Base-by-base conservation (phyloP, 1,284 basidiomycete species). In the Mycena sp. region DNA sequence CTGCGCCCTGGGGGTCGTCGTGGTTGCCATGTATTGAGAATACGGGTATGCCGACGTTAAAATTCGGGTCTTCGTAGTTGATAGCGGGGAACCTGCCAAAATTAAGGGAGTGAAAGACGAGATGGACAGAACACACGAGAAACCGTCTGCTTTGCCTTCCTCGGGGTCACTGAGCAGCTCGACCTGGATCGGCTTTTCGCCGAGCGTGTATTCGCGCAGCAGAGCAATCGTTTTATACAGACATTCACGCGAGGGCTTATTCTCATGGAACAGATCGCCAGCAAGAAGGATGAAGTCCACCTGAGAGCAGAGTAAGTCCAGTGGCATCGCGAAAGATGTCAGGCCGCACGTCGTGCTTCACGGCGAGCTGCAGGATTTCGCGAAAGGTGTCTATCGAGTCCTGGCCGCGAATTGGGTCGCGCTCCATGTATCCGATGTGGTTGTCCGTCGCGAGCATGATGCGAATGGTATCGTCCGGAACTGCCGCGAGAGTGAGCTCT, bases 11-110 rank as follows among this genome's bases (percentile, higher is more conserved):
- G 30, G 98, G 97, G 71, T 99, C 97, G 74, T 99, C 98, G 76
- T 99, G 98, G 74, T 99, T 99, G 43, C 97, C 98, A 72, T 99
- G 97, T 46, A 99, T 99, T 0, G 96, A 98, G 78, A 99, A 99
- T 23, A 99, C 92, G 2, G 98, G 98, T 28, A 98, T 94, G 21
- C 88, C 90, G 55, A 99, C 87, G 73, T 99, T 99, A 62, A 99
- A 83, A 74, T 99, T 99, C 0, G 91, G 88, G 73, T 99, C 98
- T 78, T 99, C 96, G 73, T 99, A 99, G 75, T 99, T 99, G 69
- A 99, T 83, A 1, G 95, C 93, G 3, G 98, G 97, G 73, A 99
- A 99, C 26, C 95, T 98, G 71, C n/a, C n/a, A 16, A 78, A 76
- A 69, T 82, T 45, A 17, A 6, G 25, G 9, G 44, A 25, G 4